Conservation (phyloP, 1,284 basidiomycete genomes). For the Ceratobasidium sp. region DNA sequence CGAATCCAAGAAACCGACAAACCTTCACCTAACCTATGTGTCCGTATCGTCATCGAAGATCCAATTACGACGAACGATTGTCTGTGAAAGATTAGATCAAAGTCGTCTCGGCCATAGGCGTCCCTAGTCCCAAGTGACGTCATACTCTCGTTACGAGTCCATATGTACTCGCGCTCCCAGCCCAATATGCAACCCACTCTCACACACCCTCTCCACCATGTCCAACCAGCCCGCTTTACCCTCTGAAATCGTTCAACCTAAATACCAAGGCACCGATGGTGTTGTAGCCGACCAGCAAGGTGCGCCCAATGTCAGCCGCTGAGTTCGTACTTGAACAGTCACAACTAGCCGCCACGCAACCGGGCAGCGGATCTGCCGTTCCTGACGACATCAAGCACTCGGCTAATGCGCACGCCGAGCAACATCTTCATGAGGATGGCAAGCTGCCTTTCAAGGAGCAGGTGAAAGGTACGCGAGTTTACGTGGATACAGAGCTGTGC, state of each 20-base stretch:
- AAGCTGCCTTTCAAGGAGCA: conserved; percentile 35
- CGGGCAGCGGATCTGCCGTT: conserved; percentile 23
- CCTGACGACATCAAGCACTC: conserved; percentile 21
- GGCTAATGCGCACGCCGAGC: conserved; percentile 21
- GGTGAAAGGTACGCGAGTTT: conserved; percentile 21
- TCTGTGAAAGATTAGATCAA: no score
- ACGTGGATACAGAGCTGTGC: background rate
- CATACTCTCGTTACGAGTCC: background rate
- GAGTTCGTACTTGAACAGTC: background rate
- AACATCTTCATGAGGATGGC: conserved; percentile 1
- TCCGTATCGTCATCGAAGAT: background rate
- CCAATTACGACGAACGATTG: no score
- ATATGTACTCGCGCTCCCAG: background rate
- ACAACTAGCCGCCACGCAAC: conserved; percentile 18
- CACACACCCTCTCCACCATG: background rate
- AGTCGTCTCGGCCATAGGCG: no score
- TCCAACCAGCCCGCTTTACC: conserved; percentile 28
- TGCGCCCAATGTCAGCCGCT: background rate
- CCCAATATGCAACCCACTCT: background rate
- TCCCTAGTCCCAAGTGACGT: background rate
- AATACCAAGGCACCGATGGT: conserved; percentile 1
- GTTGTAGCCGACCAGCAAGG: conserved; percentile 32
- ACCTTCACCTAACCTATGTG: background rate
- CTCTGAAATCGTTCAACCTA: conserved; percentile 13
- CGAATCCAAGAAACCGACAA: background rate